phyloP scores from a whole-genome alignment of 192 early-diverging fungal species.

The Phycomyces nitens region DNA sequence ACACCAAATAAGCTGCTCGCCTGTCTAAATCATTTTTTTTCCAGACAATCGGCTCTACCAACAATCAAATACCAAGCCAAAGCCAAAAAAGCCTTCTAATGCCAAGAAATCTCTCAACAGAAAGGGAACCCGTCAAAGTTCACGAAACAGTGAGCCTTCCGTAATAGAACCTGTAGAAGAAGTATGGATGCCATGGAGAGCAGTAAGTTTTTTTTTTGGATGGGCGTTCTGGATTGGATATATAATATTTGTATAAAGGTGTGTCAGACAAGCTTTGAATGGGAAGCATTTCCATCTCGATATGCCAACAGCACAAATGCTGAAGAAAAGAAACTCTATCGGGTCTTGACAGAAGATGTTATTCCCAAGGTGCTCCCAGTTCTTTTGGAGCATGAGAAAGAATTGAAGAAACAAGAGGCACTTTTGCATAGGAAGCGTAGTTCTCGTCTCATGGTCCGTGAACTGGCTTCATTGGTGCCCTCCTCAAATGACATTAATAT shows the following conservation, averaged over 20 bases:
- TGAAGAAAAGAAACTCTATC: slow-evolving; percentile 56
- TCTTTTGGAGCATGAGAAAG: slow-evolving; percentile 57
- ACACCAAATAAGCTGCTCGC: not conserved
- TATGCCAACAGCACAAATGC: slow-evolving; percentile 51
- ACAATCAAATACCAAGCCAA: slow-evolving; percentile 35
- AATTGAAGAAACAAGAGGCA: slow-evolving; percentile 50
- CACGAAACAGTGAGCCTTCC: slow-evolving; percentile 22
- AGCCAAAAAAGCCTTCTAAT: slow-evolving; percentile 8
- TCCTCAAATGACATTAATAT: slow-evolving; percentile 26
- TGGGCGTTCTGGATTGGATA: too few species aligned
- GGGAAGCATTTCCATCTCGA: slow-evolving; percentile 58
- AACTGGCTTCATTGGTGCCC: slow-evolving; percentile 54
- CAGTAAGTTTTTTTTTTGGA: slow-evolving; percentile 15
- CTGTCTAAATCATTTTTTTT: slow-evolving; percentile 1
- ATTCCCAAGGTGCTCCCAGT: slow-evolving; percentile 56
- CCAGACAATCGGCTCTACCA: slow-evolving; percentile 70
- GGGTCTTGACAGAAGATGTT: slow-evolving; percentile 49
- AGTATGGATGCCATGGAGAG: slow-evolving; percentile 42
- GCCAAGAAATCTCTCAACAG: slow-evolving; percentile 12
- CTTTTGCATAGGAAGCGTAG: slow-evolving; percentile 58
- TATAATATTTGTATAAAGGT: slow-evolving; percentile 19
- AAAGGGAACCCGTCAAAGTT: slow-evolving; percentile 15
- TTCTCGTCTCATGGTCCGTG: slow-evolving; percentile 56
- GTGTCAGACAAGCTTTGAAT: slow-evolving; percentile 56
- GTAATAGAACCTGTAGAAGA: slow-evolving; percentile 42